These are phyloP conservation scores for Dentipellis fragilis DNA, from an alignment of 768 basidiomycete species.

Conservation along the genomic window DNA sequence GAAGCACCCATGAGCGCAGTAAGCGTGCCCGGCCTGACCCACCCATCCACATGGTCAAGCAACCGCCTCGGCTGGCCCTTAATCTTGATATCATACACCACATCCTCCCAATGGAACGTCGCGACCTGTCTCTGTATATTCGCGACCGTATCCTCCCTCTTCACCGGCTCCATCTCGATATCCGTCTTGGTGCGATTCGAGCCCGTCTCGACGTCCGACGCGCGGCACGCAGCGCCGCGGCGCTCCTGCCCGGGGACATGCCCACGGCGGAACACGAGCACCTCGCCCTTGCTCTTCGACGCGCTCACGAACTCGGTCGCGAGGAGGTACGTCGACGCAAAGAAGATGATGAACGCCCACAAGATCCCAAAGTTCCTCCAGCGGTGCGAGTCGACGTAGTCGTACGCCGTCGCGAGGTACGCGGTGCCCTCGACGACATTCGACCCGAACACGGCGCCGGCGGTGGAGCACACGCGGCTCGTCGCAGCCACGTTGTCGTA, in stretches of 20 bases:
- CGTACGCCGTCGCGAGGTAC: conserved; percentile 27
- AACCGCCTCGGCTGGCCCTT: conserved; percentile 41
- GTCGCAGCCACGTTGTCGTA: background rate
- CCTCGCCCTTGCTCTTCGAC: background rate
- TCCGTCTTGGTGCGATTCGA: background rate
- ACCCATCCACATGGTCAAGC: conserved; percentile 71
- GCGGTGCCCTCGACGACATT: conserved; percentile 12
- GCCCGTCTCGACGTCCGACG: background rate
- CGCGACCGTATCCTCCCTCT: background rate
- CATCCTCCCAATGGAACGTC: conserved; percentile 42
- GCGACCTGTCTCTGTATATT: background rate
- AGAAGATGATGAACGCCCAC: background rate
- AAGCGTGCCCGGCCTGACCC: conserved; percentile 75
- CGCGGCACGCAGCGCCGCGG: background rate
- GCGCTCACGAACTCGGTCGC: conserved; percentile 22
- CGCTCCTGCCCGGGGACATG: background rate
- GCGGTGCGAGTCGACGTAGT: conserved; percentile 23
- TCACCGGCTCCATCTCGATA: background rate
- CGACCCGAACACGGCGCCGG: conserved; percentile 28
- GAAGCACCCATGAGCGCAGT: conserved; percentile 61
- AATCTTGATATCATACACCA: conserved; percentile 69
- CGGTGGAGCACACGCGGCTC: conserved; percentile 52
- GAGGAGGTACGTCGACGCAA: conserved; percentile 49
- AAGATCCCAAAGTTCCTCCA: conserved; percentile 22
- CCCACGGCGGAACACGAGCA: background rate